These are phyloP conservation scores for Solanum aculeatissimum DNA, from an alignment of 305 asterid genomes.

Conservation along the genomic window DNA sequence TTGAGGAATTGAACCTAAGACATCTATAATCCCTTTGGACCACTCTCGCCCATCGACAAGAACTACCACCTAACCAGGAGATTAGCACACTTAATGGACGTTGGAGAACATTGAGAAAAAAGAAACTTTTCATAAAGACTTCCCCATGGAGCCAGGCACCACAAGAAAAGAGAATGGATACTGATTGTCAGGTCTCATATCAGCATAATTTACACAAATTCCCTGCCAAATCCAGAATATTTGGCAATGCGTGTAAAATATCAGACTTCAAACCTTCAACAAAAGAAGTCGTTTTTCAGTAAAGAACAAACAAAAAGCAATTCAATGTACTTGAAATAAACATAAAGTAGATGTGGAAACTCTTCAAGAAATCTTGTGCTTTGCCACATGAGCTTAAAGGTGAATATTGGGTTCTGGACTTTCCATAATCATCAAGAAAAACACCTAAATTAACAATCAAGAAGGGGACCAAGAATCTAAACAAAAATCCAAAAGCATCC, in stretches of 20 bases:
- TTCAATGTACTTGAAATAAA: neutral
- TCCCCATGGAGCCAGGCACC: neutral
- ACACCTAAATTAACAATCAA: neutral
- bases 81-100: neutral
- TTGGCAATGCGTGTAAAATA: neutral
- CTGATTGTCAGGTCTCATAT: neutral
- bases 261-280: neutral
- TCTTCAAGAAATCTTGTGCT: neutral
- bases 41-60: neutral
- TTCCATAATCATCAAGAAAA: neutral
- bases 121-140: neutral
- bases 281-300: neutral
- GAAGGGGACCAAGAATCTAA: neutral
- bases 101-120: neutral
- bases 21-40: neutral
- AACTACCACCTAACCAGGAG: neutral
- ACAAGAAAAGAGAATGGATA: neutral
- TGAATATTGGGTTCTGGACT: neutral
- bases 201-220: neutral
- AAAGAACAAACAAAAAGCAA: neutral
- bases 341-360: neutral
- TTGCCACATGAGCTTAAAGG: neutral
- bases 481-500: neutral
- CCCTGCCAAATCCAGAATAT: neutral
- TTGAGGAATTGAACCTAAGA: neutral